These are phyloP conservation scores for Ceratocystis huliohia DNA, from an alignment of 2,329 filamentous ascomycete species.

Conservation along the genomic window DNA sequence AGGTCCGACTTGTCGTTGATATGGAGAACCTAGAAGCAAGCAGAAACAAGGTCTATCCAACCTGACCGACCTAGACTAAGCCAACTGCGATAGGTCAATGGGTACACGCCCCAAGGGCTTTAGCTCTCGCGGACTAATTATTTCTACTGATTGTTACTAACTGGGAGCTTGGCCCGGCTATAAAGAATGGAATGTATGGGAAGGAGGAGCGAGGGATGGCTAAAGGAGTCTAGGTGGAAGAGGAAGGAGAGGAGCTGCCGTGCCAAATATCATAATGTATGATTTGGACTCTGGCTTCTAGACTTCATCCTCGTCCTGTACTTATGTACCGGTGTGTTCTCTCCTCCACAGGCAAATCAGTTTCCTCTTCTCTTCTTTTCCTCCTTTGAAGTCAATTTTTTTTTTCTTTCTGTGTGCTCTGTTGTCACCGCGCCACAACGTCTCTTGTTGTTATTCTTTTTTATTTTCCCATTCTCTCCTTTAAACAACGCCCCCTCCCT, in stretches of 20 bases:
- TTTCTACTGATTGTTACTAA: no score
- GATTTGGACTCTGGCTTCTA: not conserved
- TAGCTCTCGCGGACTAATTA: no score
- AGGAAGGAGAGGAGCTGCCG: not conserved
- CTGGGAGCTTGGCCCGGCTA: not conserved
- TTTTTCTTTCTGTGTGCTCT: not conserved
- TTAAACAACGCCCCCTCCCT: not conserved
- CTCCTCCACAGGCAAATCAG: not conserved
- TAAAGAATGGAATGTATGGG: not conserved
- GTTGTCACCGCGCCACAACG: not conserved
- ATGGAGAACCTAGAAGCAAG: not conserved
- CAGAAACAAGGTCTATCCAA: no score
- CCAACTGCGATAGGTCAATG: no score
- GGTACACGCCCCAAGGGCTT: no score
- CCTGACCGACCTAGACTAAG: no score
- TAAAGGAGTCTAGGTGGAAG: not conserved
- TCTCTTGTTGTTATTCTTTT: not conserved
- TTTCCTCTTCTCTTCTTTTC: not conserved
- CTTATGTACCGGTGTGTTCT: not conserved
- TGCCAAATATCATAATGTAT: not conserved
- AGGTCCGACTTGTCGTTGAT: not conserved
- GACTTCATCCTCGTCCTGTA: not conserved
- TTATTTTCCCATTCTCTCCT: not conserved
- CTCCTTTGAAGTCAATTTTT: not conserved
- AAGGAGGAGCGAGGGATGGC: not conserved